Evolutionary conservation across 73 alveolate species (phyloP).

Genomic region (Uronychia binucleata): DNA sequence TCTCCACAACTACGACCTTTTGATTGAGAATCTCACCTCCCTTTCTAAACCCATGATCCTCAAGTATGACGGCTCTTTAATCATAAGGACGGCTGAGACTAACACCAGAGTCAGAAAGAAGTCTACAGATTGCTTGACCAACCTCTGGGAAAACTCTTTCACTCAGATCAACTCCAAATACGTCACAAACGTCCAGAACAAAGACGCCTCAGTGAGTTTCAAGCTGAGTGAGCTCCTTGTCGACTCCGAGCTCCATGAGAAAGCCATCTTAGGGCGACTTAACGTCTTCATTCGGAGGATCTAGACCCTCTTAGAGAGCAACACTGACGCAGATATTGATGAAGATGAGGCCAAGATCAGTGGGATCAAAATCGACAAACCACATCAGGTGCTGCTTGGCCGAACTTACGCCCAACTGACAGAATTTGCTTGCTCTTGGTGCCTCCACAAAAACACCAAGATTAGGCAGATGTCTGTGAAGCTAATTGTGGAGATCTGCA

Average conservation of each 20-base stretch:
- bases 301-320: slow-evolving; percentile 5
- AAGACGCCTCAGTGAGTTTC: slow-evolving; percentile 11
- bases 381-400: slow-evolving; percentile 59
- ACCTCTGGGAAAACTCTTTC: slow-evolving; percentile 34
- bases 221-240: slow-evolving; percentile 18
- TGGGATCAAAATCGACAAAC: background rate
- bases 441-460: slow-evolving; percentile 49
- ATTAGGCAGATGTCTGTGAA: slow-evolving; percentile 48
- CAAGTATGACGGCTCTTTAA: background rate
- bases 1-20: slow-evolving; percentile 4
- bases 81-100: slow-evolving; percentile 45
- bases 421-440: slow-evolving; percentile 57
- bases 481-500: slow-evolving; percentile 44
- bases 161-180: slow-evolving; percentile 10
- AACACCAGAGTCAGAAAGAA: slow-evolving; percentile 61
- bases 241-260: slow-evolving; percentile 36
- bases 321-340: background rate
- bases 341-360: slow-evolving; percentile 7
- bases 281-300: slow-evolving; percentile 31
- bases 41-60: slow-evolving; percentile 24
- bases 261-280: slow-evolving; percentile 50
- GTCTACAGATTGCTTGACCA: slow-evolving; percentile 27
- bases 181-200: background rate
- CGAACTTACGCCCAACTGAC: slow-evolving; percentile 32
- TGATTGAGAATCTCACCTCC: background rate